Evolutionary conservation across 352 stramenopile genomes (phyloP), one percentile per base, ranked within the genome.

Genomic region (Phytophthora pistaciae): DNA sequence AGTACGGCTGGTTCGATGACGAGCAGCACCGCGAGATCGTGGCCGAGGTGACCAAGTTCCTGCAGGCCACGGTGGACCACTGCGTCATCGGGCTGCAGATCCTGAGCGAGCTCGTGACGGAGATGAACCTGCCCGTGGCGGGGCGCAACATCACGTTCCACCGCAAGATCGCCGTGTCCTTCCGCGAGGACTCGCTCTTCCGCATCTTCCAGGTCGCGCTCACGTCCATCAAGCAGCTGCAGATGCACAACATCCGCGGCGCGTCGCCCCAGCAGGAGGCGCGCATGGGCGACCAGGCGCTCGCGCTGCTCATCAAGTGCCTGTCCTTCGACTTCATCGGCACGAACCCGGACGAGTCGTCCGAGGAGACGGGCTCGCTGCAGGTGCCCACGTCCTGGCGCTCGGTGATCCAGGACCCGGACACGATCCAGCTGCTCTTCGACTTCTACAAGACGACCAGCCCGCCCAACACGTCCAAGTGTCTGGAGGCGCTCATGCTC

Each of bases 271-370:
- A 93, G 61, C 96, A 99, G 74, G 91, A 99, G 73, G 75, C 83
- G n/a, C 88, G 92, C 14, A 92, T 99, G 74, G 92, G 93, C 20
- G 94, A 99, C 74, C 94, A 98, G 57, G 91, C 96, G 23, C 83
- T 99, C 13, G 79, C 87, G 23, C 82, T 99, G 33, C 85, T 90
- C 21, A 97, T 98, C 60, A 96, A 98, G 65, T 99, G 96, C 79
- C 77, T 99, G 27, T 98, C 93, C 11, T 99, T 99, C 84, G 98
- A 99, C 78, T 99, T 99, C 78, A 99, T 99, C 64, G 98, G 98
- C 38, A 99, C 97, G 8, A 99, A 99, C 79, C 95, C 97, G 13
- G 97, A 99, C 70, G 97, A 99, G 80, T 99, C 94, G 0, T 95
- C 96, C 0, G 97, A 99, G 64, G 97, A 99, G 61, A 97, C 98